Base-by-base conservation (phyloP, 2,329 filamentous ascomycete genomes). In the Rutstroemia sp. region DNA sequence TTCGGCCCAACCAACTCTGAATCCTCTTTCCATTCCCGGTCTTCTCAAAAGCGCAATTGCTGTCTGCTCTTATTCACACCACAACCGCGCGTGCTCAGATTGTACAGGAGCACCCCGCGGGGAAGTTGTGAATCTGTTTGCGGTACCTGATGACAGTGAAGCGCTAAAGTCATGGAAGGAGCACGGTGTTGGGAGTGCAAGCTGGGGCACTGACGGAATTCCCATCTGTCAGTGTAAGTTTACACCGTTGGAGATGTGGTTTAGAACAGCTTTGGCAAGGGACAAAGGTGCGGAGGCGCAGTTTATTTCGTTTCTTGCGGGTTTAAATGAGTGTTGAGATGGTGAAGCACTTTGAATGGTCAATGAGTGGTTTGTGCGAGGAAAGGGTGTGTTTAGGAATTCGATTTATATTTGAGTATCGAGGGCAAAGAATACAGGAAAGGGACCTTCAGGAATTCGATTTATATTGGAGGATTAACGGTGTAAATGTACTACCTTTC, bases 31-130 rank as follows among this genome's bases (percentile, higher is more conserved):
- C 23, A 46, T 47, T 12, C 51, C 51, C 3, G 51, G 51, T 9
- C 17, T 53, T 4, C 2, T 53, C 2, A 53, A 53, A 10, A 47
- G 51, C 6, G 25, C 51, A 8, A 53, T 53, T 3, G 41, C 51
- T 17, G 17, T 53, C 23, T 53, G 51, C 16, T 53, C 51, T 12
- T 53, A 53, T 19, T 8, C 51, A n/a, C 46, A 53, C 38, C 25
- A 47, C 9, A 47, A 17, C 19, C 19, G 23, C 23, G 25, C 51
- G 3, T 53, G 42, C 34, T 25, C 25, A 1, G 17, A 14, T 3
- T 53, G 41, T 37, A 53, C 51, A 10, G 41, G 41, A 23, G 7
- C 14, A 2, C 10, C 16, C 1, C 16, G 19, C 8, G 16, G 23
- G 19, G 10, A 19, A 3, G 17, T 53, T 5, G 14, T 41, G 12